Evolutionary conservation across 257 asterid genomes (phyloP), one percentile per base, ranked within the genome.

Genomic region (Voacanga thouarsii): DNA sequence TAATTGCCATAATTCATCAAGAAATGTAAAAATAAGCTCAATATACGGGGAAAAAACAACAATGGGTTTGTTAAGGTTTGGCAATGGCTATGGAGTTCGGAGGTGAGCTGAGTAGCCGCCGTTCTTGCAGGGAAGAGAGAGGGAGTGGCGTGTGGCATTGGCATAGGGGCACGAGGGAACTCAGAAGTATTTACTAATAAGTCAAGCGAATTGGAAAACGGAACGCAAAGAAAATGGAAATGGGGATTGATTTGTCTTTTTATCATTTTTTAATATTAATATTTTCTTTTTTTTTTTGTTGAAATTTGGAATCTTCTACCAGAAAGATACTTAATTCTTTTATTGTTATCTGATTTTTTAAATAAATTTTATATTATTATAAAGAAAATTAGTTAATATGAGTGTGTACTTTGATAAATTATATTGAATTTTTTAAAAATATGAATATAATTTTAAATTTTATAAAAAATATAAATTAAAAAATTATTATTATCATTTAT

Each of bases 1-100:
- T 88, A 12, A 71, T 61, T 55, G 76, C 85, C 87, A 82, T 83
- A 14, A 6, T 19, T 67, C 26, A 73, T n/a, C 37, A 78, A 37
- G 23, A 18, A 53, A 60, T 18, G 3, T 66, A 43, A 8, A 26
- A 45, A 55, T 11, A 45, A 45, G 28, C 60, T 33, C 24, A 3
- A 53, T 16, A 55, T 15, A 8, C 23, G 3, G 12, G 37, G 3
- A 24, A 24, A 24, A 47, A 63, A 9, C 2, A 63, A 23, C 26
- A 64, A 50, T 6, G 12, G 33, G 15, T 37, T 30, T 15, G 10
- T 6, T n/a, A 24, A 19, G 49, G 53, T 39, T 37, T 74, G 67
- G 21, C n/a, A 5, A 57, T 11, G 77, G 47, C 63, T 28, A 21
- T 44, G 65, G 77, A n/a, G 43, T 18, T 71, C 3, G 60, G 74